Percentiles rank a stretch among this genome's conserved stretches.
phyloP scores from a whole-genome alignment of 129 eudicot genomes.

The Flaveria bidentis region DNA sequence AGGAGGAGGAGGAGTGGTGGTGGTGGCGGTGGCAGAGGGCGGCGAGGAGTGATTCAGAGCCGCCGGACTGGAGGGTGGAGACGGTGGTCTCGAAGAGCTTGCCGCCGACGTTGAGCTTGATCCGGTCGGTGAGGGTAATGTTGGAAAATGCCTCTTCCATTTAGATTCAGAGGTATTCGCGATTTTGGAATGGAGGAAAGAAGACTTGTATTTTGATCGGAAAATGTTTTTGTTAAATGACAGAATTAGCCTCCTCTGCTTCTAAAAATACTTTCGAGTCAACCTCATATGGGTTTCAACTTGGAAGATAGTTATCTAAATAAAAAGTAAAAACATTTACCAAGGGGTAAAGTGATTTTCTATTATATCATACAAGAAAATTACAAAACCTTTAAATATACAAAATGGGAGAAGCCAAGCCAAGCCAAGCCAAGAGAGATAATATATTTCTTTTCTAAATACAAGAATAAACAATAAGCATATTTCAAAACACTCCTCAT shows the following conservation, averaged over 20 bases:
- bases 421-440: too few relatives aligned
- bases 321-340: too few relatives aligned
- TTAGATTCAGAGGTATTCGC: background rate
- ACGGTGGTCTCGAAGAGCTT: conserved; percentile 83
- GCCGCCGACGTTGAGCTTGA: conserved; percentile 97
- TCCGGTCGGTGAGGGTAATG: conserved; percentile 51
- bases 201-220: background rate
- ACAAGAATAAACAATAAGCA: too few relatives aligned
- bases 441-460: too few relatives aligned
- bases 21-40: conserved; percentile 56
- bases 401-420: too few relatives aligned
- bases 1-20: background rate
- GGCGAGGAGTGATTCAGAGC: conserved; percentile 61
- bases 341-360: too few relatives aligned
- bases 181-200: background rate
- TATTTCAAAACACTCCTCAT: too few relatives aligned
- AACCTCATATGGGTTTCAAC: too few relatives aligned
- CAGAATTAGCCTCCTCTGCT: conserved; percentile 11
- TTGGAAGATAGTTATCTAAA: too few relatives aligned
- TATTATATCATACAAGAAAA: too few relatives aligned
- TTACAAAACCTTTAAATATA: too few relatives aligned
- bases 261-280: too few relatives aligned
- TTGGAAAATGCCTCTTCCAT: conserved; percentile 44
- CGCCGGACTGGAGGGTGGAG: conserved; percentile 85
- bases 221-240: conserved; percentile 10